Evolutionary conservation across 2,329 filamentous ascomycete genomes (phyloP), one percentile per base, ranked within the genome.

Genomic region (Teratosphaeria gauchensis): DNA sequence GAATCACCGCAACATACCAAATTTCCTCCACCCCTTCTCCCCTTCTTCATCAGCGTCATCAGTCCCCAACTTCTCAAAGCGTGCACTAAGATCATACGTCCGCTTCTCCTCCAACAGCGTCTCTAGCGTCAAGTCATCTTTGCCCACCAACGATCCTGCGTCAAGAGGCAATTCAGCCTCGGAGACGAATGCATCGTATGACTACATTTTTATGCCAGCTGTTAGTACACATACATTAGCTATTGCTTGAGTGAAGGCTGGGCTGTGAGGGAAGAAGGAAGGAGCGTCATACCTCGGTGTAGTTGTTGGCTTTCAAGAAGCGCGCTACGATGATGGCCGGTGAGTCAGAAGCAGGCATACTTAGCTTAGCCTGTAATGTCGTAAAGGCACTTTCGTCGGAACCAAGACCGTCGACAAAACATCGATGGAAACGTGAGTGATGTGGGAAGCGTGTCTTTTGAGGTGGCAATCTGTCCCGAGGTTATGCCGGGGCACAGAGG

Each of bases 31-130:
- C 48, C 68, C 66, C 28, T 16, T 31, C 3, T 33, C 59, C 21
- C 62, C 56, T 4, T 57, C 58, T 19, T 74, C 69, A 12, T 62
- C 71, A 58, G 78, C 74, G 7, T 16, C 54, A 55, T 16, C 51
- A 53, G n/a, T 76, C 71, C 77, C 79, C 53, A 81, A 68, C 65
- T 81, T 82, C 66, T 85, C 83, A 61, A 84, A 84, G 2, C 73
- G 75, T 30, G 80, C 68, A 58, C 74, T 81, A 12, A 82, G 68
- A 65, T 86, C 83, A 63, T 81, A 85, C 0, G 73, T 73, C 64
- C 76, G 78, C 72, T 85, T 86, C 70, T 86, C 83, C 54, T 83
- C 77, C 7, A 86, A 73, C n/a, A 85, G 73, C 52, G 78, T 74
- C 65, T 86, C 83, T 56, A 86, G 77, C 2, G 82, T 84, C 68